These are phyloP conservation scores for Adansonia rubrostipa DNA, from an alignment of 441 rosid species.

Conservation along the genomic window DNA sequence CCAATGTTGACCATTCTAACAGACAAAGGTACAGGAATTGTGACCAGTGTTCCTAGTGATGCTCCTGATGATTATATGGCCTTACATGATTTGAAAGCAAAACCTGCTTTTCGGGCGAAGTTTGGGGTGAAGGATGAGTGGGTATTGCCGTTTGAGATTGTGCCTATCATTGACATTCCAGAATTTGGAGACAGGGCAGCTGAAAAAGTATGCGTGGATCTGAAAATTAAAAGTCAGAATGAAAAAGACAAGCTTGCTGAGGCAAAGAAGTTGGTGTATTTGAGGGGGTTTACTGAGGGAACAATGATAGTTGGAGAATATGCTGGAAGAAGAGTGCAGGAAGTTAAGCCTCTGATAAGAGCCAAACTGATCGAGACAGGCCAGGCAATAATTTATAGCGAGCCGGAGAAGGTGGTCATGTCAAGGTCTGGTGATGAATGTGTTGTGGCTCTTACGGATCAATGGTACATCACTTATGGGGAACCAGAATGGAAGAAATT, in stretches of 20 bases:
- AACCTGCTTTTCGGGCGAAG: conserved; percentile 77
- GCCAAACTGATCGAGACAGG: conserved; percentile 71
- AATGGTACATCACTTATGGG: conserved; percentile 94
- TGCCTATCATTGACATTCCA: conserved; percentile 82
- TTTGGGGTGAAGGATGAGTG: conserved; percentile 88
- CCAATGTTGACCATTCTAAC: conserved; percentile 90
- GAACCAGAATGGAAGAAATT: conserved; percentile 79
- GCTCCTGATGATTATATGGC: conserved; percentile 93
- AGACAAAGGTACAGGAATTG: conserved; percentile 94
- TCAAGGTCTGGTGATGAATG: conserved; percentile 99
- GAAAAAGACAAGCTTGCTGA: conserved; percentile 89
- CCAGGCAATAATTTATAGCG: conserved; percentile 78
- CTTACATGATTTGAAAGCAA: conserved; percentile 74
- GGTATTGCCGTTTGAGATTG: conserved; percentile 72
- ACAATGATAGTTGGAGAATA: conserved; percentile 76
- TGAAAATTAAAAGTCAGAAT: conserved; percentile 88
- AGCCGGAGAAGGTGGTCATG: conserved; percentile 91
- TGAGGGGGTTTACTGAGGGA: conserved; percentile 90
- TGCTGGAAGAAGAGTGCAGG: conserved; percentile 79
- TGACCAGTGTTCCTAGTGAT: conserved; percentile 96
- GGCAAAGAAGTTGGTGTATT: conserved; percentile 83
- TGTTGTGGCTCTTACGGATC: conserved; percentile 97
- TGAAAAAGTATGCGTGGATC: conserved; percentile 74
- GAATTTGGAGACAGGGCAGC: conserved; percentile 90
- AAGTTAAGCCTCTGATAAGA: conserved; percentile 75